Evolutionary conservation across 495 filamentous ascomycete species (phyloP).

Genomic region (Podospora pseudopauciseta): DNA sequence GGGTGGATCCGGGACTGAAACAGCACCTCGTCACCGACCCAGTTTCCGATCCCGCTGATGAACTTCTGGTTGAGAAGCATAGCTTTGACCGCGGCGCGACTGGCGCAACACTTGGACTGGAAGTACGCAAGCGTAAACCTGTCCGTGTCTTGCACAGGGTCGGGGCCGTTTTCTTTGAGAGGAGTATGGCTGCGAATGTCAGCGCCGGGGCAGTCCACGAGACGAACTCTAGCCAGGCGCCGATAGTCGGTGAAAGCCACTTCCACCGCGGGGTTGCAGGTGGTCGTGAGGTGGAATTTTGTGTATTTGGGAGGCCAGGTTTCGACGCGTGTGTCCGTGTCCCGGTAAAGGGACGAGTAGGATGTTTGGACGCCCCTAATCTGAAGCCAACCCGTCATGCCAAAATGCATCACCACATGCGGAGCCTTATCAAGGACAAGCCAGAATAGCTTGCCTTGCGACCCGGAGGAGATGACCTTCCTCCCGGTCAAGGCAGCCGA

Average conservation of each 20-base stretch:
- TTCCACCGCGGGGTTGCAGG: slow-evolving; percentile 56
- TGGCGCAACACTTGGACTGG: slow-evolving; percentile 59
- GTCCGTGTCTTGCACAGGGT: slow-evolving; percentile 81
- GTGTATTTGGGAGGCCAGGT: slow-evolving; percentile 87
- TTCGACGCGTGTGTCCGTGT: slow-evolving; percentile 36
- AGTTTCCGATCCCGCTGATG: slow-evolving; percentile 92
- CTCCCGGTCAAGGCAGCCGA: slow-evolving; percentile 70
- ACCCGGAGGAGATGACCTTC: slow-evolving; percentile 67
- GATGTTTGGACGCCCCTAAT: slow-evolving; percentile 70
- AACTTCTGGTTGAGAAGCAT: slow-evolving; percentile 83
- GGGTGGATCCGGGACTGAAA: slow-evolving; percentile 87
- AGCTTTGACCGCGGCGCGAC: slow-evolving; percentile 81
- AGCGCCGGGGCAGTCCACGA: slow-evolving; percentile 73
- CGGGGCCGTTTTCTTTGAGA: slow-evolving; percentile 85
- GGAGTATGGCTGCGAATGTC: slow-evolving; percentile 75
- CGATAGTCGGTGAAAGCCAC: slow-evolving; percentile 82
- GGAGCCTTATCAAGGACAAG: slow-evolving; percentile 57
- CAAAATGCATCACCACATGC: slow-evolving; percentile 88
- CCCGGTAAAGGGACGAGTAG: slow-evolving; percentile 44
- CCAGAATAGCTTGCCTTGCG: slow-evolving; percentile 97
- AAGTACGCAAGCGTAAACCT: slow-evolving; percentile 71
- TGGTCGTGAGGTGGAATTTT: slow-evolving; percentile 72
- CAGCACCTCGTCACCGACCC: slow-evolving; percentile 92
- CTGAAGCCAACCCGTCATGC: slow-evolving; percentile 89
- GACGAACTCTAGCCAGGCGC: slow-evolving; percentile 69